A percentile compares a stretch with the other conserved stretches of the same genome.
phyloP scores from a whole-genome alignment of 306 rosid species.

The Crotalaria pallida region DNA sequence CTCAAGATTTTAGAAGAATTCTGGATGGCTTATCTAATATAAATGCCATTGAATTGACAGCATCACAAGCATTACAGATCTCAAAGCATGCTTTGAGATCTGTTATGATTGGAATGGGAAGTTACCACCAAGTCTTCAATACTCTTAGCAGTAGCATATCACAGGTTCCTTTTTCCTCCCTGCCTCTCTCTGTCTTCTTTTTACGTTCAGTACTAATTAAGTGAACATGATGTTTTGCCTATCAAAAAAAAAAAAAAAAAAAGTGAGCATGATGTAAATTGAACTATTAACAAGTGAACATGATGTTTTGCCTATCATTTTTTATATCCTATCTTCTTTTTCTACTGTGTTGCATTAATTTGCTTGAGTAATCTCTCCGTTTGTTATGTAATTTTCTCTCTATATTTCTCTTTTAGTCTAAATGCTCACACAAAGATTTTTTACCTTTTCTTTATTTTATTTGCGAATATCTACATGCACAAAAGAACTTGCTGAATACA shows the following conservation, averaged over 20 bases:
- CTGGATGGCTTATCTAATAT: neutral
- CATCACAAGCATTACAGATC: neutral
- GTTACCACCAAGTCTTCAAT: neutral
- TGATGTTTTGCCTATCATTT: too few relatives aligned
- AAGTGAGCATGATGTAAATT: too few relatives aligned
- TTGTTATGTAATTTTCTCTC: neutral
- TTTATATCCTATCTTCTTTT: too few relatives aligned
- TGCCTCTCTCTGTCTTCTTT: neutral
- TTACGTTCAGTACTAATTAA: neutral
- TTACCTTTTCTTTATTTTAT: neutral
- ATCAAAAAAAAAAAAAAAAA: too few relatives aligned
- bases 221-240: neutral
- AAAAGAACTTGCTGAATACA: too few relatives aligned
- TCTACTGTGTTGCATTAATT: neutral
- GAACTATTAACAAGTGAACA: too few relatives aligned
- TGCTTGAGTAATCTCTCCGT: too few relatives aligned
- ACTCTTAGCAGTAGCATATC: neutral
- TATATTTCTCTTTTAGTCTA: neutral
- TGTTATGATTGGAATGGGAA: conserved; percentile 17
- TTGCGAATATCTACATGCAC: neutral
- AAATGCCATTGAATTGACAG: neutral
- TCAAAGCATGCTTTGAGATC: neutral
- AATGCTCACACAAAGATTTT: too few relatives aligned
- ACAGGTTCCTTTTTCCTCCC: neutral
- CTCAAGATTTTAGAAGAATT: neutral